These are phyloP conservation scores for Debaryomyces maramus DNA, from an alignment of 805 yeast genomes.

Conservation along the genomic window DNA sequence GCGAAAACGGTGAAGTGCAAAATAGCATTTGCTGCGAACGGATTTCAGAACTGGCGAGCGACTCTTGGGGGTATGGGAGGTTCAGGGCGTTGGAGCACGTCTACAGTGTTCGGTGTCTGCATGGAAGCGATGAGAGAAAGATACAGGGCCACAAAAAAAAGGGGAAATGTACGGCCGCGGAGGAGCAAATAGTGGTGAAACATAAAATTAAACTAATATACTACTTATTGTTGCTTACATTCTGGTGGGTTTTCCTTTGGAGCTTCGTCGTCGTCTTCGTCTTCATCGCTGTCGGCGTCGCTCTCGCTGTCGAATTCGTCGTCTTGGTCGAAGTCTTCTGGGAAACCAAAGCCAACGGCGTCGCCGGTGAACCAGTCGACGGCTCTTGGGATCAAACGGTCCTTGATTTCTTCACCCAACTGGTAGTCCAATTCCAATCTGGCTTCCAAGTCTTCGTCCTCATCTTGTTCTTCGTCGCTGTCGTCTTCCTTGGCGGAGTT, in stretches of 20 bases:
- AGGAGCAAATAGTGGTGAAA: no score
- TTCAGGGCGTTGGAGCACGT: no score
- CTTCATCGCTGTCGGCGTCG: slow-evolving; percentile 61
- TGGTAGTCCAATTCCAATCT: slow-evolving; percentile 90
- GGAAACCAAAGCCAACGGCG: slow-evolving; percentile 72
- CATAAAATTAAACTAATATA: slow-evolving; percentile 1
- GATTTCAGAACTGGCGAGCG: no score
- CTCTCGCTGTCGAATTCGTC: slow-evolving; percentile 62
- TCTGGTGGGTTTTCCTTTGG: slow-evolving; percentile 69
- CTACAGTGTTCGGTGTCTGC: no score
- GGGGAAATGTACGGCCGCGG: no score
- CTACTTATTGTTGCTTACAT: slow-evolving; percentile 63
- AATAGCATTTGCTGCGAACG: no score
- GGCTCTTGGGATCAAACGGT: slow-evolving; percentile 92
- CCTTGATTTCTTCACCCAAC: slow-evolving; percentile 94
- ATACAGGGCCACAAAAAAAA: no score
- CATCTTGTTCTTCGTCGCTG: slow-evolving; percentile 40
- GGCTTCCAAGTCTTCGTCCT: slow-evolving; percentile 74
- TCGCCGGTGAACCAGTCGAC: slow-evolving; percentile 98
- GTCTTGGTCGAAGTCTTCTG: slow-evolving; percentile 61
- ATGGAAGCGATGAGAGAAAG: no score
- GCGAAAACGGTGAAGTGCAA: no score
- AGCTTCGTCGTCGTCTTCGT: slow-evolving; percentile 50
- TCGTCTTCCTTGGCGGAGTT: slow-evolving; percentile 52
- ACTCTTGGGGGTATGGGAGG: no score